Percentiles rank a stretch among this genome's conserved stretches.
Evolutionary conservation across 768 basidiomycete genomes (phyloP).

Genomic region (Coprinopsis marcescibilis): DNA sequence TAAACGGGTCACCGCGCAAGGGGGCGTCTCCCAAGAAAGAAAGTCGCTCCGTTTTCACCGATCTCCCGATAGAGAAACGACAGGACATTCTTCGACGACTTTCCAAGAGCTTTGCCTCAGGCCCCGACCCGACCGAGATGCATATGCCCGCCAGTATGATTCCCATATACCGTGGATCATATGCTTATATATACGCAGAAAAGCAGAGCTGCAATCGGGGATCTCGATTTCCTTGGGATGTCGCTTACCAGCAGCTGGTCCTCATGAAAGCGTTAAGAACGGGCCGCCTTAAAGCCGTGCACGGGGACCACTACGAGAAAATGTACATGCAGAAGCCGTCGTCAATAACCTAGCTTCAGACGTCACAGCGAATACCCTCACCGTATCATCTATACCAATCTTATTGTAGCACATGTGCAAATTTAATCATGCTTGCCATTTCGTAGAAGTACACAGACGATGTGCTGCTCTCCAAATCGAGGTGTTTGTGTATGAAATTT

Average conservation of each 20-base stretch:
- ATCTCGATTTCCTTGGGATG: constrained; percentile 40
- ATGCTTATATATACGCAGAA: constrained; percentile 38
- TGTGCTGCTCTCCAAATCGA: too few species aligned
- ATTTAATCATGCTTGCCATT: background rate
- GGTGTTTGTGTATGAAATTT: too few species aligned
- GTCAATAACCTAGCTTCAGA: too few species aligned
- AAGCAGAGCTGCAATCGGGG: constrained; percentile 14
- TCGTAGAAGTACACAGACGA: too few species aligned
- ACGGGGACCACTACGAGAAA: constrained; percentile 39
- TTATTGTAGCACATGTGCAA: too few species aligned
- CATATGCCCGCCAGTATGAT: constrained; percentile 28
- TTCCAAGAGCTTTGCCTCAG: constrained; percentile 37
- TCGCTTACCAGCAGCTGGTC: constrained; percentile 50
- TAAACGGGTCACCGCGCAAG: background rate
- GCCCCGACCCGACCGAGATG: constrained; percentile 18
- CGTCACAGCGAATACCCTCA: too few species aligned
- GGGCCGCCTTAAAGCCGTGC: constrained; percentile 37
- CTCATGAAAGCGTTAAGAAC: constrained; percentile 42
- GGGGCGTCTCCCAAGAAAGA: background rate
- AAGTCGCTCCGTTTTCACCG: constrained; percentile 23
- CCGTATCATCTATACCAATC: too few species aligned
- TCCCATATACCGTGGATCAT: constrained; percentile 44
- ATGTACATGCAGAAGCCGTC: too few species aligned
- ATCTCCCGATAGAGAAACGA: constrained; percentile 38
- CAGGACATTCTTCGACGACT: constrained; percentile 48